Conservation (phyloP, 129 eudicot species). For the Pseudognaphalium luteoalbum region DNA sequence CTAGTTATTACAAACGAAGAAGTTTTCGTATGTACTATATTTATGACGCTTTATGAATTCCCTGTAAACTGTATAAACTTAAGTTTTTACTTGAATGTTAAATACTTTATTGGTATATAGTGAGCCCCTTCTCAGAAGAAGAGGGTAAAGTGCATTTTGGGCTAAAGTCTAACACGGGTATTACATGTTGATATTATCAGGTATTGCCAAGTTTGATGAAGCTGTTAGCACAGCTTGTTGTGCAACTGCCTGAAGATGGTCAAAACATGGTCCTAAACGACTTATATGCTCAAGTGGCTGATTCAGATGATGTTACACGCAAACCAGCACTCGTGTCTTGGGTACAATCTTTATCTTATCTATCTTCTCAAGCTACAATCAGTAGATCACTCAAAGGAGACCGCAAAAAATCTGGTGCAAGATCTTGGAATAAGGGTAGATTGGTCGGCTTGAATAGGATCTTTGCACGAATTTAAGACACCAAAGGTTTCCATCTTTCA, state of each 20-base stretch:
- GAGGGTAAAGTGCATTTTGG: not conserved
- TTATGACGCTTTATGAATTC: not conserved
- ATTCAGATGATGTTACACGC: slow-evolving; percentile 90
- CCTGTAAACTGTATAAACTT: not conserved
- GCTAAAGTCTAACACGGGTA: not conserved
- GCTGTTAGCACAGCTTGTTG: slow-evolving; percentile 64
- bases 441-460: slow-evolving; percentile 47
- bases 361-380: slow-evolving; percentile 57
- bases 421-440: slow-evolving; percentile 34
- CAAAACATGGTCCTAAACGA: slow-evolving; percentile 74
- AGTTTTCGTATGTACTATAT: not conserved
- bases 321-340: slow-evolving; percentile 86
- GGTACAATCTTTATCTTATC: slow-evolving; percentile 90
- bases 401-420: slow-evolving; percentile 29
- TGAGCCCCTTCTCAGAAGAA: not conserved
- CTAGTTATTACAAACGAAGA: not conserved
- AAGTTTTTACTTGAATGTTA: not conserved
- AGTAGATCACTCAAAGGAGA: slow-evolving; percentile 23
- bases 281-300: slow-evolving; percentile 80
- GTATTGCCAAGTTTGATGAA: slow-evolving; percentile 92
- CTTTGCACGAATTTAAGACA: slow-evolving; percentile 48
- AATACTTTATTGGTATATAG: not conserved
- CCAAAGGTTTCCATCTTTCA: not conserved
- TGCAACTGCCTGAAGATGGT: slow-evolving; percentile 59
- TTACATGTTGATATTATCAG: slow-evolving; percentile 32